Conservation (phyloP, 2,329 filamentous ascomycete species). For the Paraphaeosphaeria minitans region DNA sequence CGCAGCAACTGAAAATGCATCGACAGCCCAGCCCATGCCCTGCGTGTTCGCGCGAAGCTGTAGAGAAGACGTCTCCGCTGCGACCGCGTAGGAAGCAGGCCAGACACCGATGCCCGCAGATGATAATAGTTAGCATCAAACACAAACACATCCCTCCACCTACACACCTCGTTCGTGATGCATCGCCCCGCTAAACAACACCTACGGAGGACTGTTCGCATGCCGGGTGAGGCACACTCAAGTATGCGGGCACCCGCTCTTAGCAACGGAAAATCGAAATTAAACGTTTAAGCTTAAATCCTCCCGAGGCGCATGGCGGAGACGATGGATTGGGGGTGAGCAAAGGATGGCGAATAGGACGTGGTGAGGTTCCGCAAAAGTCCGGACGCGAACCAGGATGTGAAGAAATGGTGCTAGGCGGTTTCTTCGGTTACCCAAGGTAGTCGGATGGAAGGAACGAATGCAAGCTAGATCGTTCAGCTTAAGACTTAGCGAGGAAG, state of each 20-base stretch:
- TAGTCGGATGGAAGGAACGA: too few relatives aligned
- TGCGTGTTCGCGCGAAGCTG: conserved; percentile 53
- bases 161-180: conserved; percentile 18
- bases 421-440: background rate
- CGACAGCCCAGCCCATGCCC: conserved; percentile 52
- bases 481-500: too few relatives aligned
- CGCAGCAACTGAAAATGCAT: conserved; percentile 48
- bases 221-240: background rate
- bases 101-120: conserved; percentile 52
- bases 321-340: background rate
- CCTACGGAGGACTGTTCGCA: conserved; percentile 17
- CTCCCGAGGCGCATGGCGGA: background rate
- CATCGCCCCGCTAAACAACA: conserved; percentile 47
- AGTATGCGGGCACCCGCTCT: background rate
- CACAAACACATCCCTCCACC: conserved; percentile 48
- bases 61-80: conserved; percentile 52
- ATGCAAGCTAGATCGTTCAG: too few relatives aligned
- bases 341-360: background rate
- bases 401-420: background rate
- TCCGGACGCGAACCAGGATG: background rate
- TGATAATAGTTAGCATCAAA: conserved; percentile 54
- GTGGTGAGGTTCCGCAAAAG: background rate
- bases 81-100: conserved; percentile 51
- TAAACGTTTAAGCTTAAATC: background rate
- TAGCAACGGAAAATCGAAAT: background rate